Evolutionary conservation across 192 early-diverging fungal species (phyloP).

Genomic region (Backusella psychrophila): DNA sequence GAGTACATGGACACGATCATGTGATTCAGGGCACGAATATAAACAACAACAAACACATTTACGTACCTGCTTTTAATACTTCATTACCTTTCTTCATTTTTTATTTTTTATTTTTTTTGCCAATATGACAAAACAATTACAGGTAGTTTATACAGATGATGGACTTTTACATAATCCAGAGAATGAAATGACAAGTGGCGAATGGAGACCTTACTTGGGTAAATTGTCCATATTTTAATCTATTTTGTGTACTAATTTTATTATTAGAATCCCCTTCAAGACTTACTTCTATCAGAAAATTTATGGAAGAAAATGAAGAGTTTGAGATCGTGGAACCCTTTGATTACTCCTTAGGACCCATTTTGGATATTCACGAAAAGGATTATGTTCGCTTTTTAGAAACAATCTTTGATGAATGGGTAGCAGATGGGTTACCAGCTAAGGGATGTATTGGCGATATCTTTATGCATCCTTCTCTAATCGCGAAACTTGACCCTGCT

Average conservation of each 20-base stretch:
- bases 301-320: constrained; percentile 7
- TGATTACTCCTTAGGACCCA: constrained; percentile 57
- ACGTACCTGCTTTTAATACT: neutral
- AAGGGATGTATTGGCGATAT: neutral
- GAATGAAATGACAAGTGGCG: constrained; percentile 7
- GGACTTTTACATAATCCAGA: constrained; percentile 14
- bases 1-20: constrained; percentile 1
- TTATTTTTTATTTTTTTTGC: neutral
- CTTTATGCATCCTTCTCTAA: neutral
- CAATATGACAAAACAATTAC: neutral
- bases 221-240: neutral
- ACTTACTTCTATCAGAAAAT: constrained; percentile 19
- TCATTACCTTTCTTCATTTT: neutral
- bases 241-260: neutral
- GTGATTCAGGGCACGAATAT: neutral
- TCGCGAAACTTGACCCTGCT: neutral
- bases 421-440: constrained; percentile 4
- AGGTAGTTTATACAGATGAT: constrained; percentile 17
- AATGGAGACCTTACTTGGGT: constrained; percentile 10
- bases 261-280: constrained; percentile 20
- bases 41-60: neutral
- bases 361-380: constrained; percentile 52
- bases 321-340: constrained; percentile 10
- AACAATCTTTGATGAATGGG: constrained; percentile 58
- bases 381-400: constrained; percentile 61